Evolutionary conservation across 371 early-diverging fungal species (phyloP).

Genomic region (Quaeritorhiza haematococci): DNA sequence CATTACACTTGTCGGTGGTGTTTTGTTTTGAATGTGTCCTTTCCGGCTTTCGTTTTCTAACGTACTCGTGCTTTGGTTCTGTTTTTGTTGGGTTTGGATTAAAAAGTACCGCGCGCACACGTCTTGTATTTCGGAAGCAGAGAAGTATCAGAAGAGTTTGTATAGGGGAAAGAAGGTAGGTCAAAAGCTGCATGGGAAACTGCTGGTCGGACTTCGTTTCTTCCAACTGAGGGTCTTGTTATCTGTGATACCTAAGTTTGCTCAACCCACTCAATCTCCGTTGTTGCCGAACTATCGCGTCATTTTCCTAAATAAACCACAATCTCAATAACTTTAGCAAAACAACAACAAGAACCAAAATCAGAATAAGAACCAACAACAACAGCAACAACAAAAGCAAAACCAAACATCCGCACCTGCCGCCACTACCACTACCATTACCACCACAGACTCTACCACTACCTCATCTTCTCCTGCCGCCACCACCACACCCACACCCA

Average conservation of each 20-base stretch:
- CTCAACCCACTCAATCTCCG: no score
- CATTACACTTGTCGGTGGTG: no score
- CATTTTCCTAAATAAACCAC: no score
- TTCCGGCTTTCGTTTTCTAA: no score
- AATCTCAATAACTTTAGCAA: no score
- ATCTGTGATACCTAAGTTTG: not conserved
- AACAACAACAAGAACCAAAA: not conserved
- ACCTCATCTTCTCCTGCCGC: not conserved
- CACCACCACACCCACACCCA: no score
- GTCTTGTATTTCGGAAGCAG: constrained; percentile 77
- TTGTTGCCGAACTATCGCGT: no score
- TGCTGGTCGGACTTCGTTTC: not conserved
- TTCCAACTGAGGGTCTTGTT: not conserved
- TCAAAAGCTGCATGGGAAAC: not conserved
- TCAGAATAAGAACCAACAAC: not conserved
- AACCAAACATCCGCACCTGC: not conserved
- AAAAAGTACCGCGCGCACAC: constrained; percentile 68
- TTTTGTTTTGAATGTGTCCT: no score
- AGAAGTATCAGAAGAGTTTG: constrained; percentile 72
- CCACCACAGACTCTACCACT: not conserved
- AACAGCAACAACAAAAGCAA: not conserved
- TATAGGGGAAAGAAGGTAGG: constrained; percentile 31
- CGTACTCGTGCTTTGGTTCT: not conserved
- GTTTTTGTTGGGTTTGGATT: not conserved
- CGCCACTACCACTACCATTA: not conserved